Percentiles rank a stretch among this genome's conserved stretches.
phyloP scores from a whole-genome alignment of 257 asterid genomes.

The Solanum chaucha region DNA sequence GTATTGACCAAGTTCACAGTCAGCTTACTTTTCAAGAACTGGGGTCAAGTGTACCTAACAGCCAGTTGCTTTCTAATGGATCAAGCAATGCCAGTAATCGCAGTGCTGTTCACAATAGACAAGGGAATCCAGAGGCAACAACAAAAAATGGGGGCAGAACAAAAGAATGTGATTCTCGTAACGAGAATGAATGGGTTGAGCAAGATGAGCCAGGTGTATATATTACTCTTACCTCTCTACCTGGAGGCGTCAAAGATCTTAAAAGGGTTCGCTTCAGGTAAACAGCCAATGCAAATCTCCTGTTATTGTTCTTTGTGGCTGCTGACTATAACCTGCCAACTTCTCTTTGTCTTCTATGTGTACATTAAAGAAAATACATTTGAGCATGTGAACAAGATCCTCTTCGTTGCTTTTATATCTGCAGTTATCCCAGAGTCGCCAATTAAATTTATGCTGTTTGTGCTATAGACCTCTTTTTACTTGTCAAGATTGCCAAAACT shows the following conservation, averaged over 20 bases:
- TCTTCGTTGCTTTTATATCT: not conserved
- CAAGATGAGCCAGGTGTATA: constrained; percentile 97
- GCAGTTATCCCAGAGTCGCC: not conserved
- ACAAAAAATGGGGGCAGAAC: constrained; percentile 51
- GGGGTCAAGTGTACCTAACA: constrained; percentile 48
- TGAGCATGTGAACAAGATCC: not conserved
- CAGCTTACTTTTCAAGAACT: constrained; percentile 40
- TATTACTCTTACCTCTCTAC: constrained; percentile 85
- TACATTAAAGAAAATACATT: not conserved
- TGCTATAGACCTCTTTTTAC: not conserved
- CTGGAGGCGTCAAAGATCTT: constrained; percentile 88
- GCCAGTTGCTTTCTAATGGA: constrained; percentile 44
- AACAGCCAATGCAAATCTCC: not conserved
- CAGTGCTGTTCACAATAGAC: constrained; percentile 45
- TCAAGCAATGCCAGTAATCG: constrained; percentile 39
- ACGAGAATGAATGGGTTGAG: constrained; percentile 90
- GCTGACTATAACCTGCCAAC: not conserved
- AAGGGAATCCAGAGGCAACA: constrained; percentile 32
- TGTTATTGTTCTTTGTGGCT: not conserved
- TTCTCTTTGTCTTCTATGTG: not conserved
- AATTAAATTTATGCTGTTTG: not conserved
- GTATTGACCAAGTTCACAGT: constrained; percentile 46
- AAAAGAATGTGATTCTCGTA: constrained; percentile 62
- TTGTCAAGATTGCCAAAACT: not conserved
- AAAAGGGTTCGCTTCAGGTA: constrained; percentile 99